Base-by-base conservation (phyloP, 345 rosid species). In the Citrus sinensis region DNA sequence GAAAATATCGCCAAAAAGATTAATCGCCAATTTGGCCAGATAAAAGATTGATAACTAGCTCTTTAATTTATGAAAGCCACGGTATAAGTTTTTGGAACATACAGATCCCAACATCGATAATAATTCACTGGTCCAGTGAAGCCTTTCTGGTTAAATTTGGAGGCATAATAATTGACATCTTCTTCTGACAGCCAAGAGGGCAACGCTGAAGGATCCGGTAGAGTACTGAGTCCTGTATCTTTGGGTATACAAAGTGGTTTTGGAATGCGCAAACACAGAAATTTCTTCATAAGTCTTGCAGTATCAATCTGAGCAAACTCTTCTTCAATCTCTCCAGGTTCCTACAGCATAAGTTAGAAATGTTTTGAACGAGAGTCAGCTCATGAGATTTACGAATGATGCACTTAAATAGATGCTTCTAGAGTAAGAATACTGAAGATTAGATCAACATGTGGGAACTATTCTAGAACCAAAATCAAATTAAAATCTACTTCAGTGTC, bases 91-190 rank as follows among this genome's bases (percentile, higher is more conserved):
- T 13, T 6, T 19, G 7, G 67, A 75, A 86, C 91, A 51, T 91
- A 92, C 98, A 83, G 78, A 84, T 94, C 80, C 80, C 87, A 3
- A 68, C 93, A 90, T 20, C 97, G 90, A 39, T 94, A 94, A 84
- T 91, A 92, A 89, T 92, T 94, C 79, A 92, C 60, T 69, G 89
- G 93, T 65, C 98, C 98, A 13, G 93, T 87, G 85, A 94, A 94
- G 73, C 98, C 98, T 66, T 82, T 87, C 83, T 90, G 81, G 39
- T 80, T 74, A 80, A 85, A 92, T 81, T 90, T 92, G 30, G 81
- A 78, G 37, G 87, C 97, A 76, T 86, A 92, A 79, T 82, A 89
- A 67, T 81, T 78, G 46, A 92, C 68, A 67, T 94, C 96, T 75
- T 91, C 82, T 70, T 91, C 92, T 3, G 96, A 86, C 40, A 94